Conservation (phyloP, 1,284 basidiomycete species). For the Fomitopsis betulina region DNA sequence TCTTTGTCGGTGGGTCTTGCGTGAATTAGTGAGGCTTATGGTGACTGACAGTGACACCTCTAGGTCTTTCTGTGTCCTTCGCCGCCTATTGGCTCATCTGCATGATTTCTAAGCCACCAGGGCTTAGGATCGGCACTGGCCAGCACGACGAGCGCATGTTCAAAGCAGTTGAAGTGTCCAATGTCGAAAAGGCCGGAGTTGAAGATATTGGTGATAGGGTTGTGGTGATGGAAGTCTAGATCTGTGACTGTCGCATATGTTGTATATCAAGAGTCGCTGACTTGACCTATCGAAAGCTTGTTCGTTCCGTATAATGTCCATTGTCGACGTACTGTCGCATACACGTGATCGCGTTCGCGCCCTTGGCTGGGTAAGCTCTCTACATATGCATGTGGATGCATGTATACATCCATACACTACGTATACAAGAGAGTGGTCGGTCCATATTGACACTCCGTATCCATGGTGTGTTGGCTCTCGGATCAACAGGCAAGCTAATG, state of each 20-base stretch:
- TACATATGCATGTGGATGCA: no score
- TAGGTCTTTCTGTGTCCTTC: conserved; percentile 5
- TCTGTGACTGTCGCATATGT: background rate
- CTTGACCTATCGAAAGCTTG: no score
- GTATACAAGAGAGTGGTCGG: no score
- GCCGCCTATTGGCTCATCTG: conserved; percentile 6
- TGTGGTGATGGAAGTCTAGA: background rate
- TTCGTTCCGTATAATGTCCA: no score
- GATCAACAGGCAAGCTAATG: no score
- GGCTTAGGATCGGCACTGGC: background rate
- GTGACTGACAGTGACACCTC: background rate
- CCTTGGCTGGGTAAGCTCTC: no score
- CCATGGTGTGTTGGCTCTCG: no score
- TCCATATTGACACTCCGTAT: no score
- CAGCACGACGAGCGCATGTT: conserved; percentile 5
- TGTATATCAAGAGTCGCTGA: no score
- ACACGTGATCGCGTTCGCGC: no score
- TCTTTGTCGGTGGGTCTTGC: conserved; percentile 3
- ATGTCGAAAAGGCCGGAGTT: background rate
- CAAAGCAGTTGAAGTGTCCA: background rate
- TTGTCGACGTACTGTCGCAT: no score
- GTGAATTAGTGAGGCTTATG: background rate
- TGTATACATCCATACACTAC: no score
- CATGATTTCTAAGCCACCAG: conserved; percentile 1
- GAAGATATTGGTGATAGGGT: background rate